Conservation (phyloP, 1,284 basidiomycete genomes). For the Cerioporus squamosus region DNA sequence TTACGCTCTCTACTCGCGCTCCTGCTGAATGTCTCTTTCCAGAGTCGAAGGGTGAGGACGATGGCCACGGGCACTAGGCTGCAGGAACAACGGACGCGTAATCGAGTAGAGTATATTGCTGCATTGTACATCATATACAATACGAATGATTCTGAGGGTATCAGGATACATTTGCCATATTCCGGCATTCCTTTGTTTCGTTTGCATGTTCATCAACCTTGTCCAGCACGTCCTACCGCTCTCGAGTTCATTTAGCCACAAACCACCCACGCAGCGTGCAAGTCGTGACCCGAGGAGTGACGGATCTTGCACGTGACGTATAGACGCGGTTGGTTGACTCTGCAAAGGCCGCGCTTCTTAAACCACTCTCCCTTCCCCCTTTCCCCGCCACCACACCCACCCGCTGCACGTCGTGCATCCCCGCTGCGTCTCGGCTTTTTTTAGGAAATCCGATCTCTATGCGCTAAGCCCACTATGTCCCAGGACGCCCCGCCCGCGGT, state of each 20-base stretch:
- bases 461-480: slow-evolving; percentile 44
- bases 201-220: not conserved
- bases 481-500: slow-evolving; percentile 47
- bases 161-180: not conserved
- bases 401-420: slow-evolving; percentile 3
- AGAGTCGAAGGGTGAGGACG: slow-evolving; percentile 74
- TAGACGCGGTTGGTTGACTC: slow-evolving; percentile 31
- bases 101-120: slow-evolving; percentile 12
- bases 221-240: not conserved
- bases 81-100: slow-evolving; percentile 6
- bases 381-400: slow-evolving; percentile 12
- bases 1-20: not conserved
- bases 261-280: slow-evolving; percentile 9
- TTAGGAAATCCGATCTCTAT: slow-evolving; percentile 17
- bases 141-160: slow-evolving; percentile 15
- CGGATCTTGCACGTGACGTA: slow-evolving; percentile 18
- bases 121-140: slow-evolving; percentile 25
- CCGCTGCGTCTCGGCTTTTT: not conserved
- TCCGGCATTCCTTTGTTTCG: not conserved
- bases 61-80: slow-evolving; percentile 35
- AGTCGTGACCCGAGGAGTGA: not conserved
- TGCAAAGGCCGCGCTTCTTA: slow-evolving; percentile 12
- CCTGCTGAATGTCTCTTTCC: slow-evolving; percentile 23
- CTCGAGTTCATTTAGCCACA: slow-evolving; percentile 19
- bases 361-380: slow-evolving; percentile 13